Percentiles rank a stretch among this genome's conserved stretches.
These are phyloP conservation scores for Saccharum officinarum DNA, from an alignment of 176 grass and related monocot genomes.

Conservation along the genomic window DNA sequence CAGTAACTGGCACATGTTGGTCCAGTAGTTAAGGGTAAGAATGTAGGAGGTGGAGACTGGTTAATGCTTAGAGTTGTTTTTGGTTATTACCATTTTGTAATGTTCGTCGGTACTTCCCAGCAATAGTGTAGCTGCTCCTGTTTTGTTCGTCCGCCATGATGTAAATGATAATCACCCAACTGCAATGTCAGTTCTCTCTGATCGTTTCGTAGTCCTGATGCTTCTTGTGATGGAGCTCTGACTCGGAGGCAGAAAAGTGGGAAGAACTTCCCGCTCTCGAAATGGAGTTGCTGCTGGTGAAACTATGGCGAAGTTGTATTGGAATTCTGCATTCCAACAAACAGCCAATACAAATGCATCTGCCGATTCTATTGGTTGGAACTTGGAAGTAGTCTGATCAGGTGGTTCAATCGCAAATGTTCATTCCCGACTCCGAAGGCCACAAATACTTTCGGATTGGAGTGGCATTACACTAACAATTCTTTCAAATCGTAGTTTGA, in stretches of 20 bases:
- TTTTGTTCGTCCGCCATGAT: constrained; percentile 49
- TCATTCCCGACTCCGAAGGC: neutral
- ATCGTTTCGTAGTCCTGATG: neutral
- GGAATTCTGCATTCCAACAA: neutral
- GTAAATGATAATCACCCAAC: constrained; percentile 42
- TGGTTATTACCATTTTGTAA: constrained; percentile 21
- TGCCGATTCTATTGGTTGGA: neutral
- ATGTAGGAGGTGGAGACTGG: constrained; percentile 41
- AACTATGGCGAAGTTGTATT: neutral
- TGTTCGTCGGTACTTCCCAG: constrained; percentile 18
- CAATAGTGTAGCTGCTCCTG: constrained; percentile 44
- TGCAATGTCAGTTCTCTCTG: neutral
- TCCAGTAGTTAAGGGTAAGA: constrained; percentile 31
- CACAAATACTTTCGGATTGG: neutral
- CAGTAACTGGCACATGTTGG: constrained; percentile 27
- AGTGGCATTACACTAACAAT: neutral
- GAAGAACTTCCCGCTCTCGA: too few species aligned
- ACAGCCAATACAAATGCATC: neutral
- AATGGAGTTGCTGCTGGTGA: neutral
- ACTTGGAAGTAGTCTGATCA: neutral
- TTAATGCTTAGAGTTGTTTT: constrained; percentile 45
- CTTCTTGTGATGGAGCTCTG: neutral
- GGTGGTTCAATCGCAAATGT: neutral
- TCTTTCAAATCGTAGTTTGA: neutral
- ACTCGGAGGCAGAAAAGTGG: neutral